These are phyloP conservation scores for Cladorrhinum sp. DNA, from an alignment of 2,329 filamentous ascomycete genomes.

Conservation along the genomic window DNA sequence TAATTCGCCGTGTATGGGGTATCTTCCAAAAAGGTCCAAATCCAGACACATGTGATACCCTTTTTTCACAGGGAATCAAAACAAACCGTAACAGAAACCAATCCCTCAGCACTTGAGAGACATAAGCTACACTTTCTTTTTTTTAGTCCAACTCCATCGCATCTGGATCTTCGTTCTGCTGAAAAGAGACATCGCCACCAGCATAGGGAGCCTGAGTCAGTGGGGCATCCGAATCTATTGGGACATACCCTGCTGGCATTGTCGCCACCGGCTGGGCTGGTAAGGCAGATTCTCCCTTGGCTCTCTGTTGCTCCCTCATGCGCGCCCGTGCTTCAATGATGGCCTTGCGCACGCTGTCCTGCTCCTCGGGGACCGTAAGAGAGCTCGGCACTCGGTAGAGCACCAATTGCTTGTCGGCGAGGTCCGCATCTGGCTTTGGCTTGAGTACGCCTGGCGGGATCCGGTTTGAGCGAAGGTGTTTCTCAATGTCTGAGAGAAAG, in stretches of 20 bases:
- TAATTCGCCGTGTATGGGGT: neutral
- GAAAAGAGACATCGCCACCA: neutral
- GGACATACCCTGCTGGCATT: slow-evolving; percentile 7
- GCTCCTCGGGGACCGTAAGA: slow-evolving; percentile 69
- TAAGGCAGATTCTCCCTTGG: slow-evolving; percentile 33
- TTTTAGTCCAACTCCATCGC: slow-evolving; percentile 27
- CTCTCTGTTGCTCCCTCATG: slow-evolving; percentile 54
- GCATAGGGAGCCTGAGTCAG: neutral
- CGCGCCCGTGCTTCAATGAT: slow-evolving; percentile 76
- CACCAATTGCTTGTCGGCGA: slow-evolving; percentile 69
- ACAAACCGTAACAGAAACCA: neutral
- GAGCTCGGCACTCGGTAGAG: slow-evolving; percentile 79
- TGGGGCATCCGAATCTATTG: slow-evolving; percentile 2
- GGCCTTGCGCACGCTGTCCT: slow-evolving; percentile 75
- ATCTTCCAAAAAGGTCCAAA: neutral
- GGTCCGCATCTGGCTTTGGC: slow-evolving; percentile 51
- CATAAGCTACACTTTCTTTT: too few species aligned
- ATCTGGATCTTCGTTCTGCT: slow-evolving; percentile 22
- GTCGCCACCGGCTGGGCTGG: neutral
- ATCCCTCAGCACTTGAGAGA: neutral
- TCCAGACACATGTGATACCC: neutral
- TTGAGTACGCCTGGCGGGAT: slow-evolving; percentile 65
- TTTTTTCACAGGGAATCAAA: neutral
- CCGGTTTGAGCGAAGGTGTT: slow-evolving; percentile 70
- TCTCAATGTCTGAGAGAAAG: slow-evolving; percentile 83